Evolutionary conservation across 2,329 filamentous ascomycete genomes (phyloP).

Genomic region (Colletotrichum karsti): DNA sequence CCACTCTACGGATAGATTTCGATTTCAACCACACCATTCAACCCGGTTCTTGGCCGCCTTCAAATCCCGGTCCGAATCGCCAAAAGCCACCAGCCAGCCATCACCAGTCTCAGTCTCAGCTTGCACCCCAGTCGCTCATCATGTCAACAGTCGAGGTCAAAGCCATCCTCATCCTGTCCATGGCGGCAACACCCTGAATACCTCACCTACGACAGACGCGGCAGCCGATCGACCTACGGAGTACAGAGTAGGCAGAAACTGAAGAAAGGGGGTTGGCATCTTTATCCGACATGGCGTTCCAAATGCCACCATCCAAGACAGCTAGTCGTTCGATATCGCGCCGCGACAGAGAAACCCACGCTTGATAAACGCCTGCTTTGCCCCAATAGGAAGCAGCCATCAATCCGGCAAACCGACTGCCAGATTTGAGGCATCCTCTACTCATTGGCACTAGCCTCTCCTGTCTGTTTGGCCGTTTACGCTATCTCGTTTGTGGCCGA

Average conservation of each 20-base stretch:
- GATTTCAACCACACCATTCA: background rate
- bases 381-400: constrained; percentile 5
- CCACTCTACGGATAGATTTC: constrained; percentile 4
- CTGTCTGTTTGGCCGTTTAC: background rate
- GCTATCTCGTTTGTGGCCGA: constrained; percentile 1
- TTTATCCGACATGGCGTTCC: constrained; percentile 11
- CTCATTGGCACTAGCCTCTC: constrained; percentile 5
- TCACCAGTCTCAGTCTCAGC: background rate
- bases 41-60: background rate
- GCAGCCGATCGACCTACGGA: background rate
- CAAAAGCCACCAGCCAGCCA: background rate
- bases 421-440: background rate
- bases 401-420: background rate
- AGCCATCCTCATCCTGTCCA: background rate
- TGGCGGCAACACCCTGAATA: background rate
- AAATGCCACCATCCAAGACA: background rate
- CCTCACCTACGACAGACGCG: background rate
- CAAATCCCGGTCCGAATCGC: background rate
- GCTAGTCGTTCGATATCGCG: constrained; percentile 3
- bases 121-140: background rate
- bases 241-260: background rate
- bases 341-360: background rate
- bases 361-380: background rate
- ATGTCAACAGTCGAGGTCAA: constrained; percentile 1
- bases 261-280: background rate